Base-by-base conservation (phyloP, 2,329 filamentous ascomycete species). In the Rhinocladiella similis region DNA sequence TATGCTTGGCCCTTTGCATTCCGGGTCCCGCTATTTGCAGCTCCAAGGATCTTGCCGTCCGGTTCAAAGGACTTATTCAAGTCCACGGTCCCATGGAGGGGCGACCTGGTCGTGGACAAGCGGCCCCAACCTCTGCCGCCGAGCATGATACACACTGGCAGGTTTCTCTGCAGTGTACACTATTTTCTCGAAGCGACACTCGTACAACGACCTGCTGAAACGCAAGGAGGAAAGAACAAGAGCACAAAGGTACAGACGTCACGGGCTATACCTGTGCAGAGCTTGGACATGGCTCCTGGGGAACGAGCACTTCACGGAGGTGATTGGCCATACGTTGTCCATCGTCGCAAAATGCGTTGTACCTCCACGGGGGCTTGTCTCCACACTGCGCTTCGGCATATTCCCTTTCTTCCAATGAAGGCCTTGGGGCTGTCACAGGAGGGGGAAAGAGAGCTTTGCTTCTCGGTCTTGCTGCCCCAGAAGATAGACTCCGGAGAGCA, bases 1-100 rank as follows among this genome's bases (percentile, higher is more conserved):
- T 50, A 59, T n/a, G n/a, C 22, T 2, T 59, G 56, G 56, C 56
- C 56, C 6, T 59, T 59, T 27, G 56, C 56, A 5, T 59, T 59
- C 35, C 48, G 56, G 9, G 50, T 59, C 22, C 56, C 56, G 3
- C 19, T 55, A 3, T 53, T 41, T 49, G 53, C 56, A 29, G 52
- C 56, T 14, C 56, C 56, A 12, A 14, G 56, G 33, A 19, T 33
- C 22, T 18, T 59, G 3, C n/a, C 52, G 3, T 33, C 52, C 1
- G 38, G 36, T 4, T 56, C 53, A 5, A 48, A 20, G 25, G 56
- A 59, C 1, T 39, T 47, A 1, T 59, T 53, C 45, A 12, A 46
- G 29, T 48, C 47, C 18, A 25, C 38, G 22, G 20, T 33, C 14
- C 56, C 52, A 18, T 59, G 56, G 56, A 59, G 43, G 19, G 18